A percentile compares a stretch with the other conserved stretches of the same genome.
Evolutionary conservation across 306 rosid genomes (phyloP).

Genomic region (Gastrolobium villosum): DNA sequence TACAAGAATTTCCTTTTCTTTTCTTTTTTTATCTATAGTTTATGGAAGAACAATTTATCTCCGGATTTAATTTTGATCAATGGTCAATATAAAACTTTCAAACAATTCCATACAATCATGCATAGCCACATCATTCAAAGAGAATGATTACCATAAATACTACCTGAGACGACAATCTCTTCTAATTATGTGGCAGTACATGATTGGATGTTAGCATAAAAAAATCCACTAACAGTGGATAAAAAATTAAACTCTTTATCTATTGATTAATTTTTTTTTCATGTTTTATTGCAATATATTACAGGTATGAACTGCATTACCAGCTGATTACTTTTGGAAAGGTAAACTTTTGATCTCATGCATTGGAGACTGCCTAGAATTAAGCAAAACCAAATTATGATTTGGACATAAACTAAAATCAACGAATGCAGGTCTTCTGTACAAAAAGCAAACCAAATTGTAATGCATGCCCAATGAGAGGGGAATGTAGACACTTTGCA

Average conservation of each 20-base stretch:
- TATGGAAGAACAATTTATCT: slow-evolving; percentile 4
- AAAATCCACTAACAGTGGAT: slow-evolving; percentile 8
- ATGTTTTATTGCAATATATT: slow-evolving; percentile 41
- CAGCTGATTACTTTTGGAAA: slow-evolving; percentile 98
- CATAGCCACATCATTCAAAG: slow-evolving; percentile 31
- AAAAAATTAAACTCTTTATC: slow-evolving; percentile 4
- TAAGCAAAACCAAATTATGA: slow-evolving; percentile 47
- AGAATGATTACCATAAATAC: slow-evolving; percentile 26
- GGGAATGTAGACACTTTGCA: slow-evolving; percentile 95
- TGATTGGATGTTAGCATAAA: slow-evolving; percentile 10
- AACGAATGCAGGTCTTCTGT: slow-evolving; percentile 82
- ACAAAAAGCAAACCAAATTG: slow-evolving; percentile 93
- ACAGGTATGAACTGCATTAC: slow-evolving; percentile 92
- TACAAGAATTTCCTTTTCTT: neutral
- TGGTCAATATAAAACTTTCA: neutral
- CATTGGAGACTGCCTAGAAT: slow-evolving; percentile 22
- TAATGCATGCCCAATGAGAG: slow-evolving; percentile 96
- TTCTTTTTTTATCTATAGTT: neutral
- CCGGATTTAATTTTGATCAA: slow-evolving; percentile 11
- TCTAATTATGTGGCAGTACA: slow-evolving; percentile 23
- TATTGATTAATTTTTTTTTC: slow-evolving; percentile 24
- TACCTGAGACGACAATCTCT: neutral
- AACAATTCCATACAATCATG: slow-evolving; percentile 10
- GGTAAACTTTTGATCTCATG: slow-evolving; percentile 55
- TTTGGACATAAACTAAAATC: slow-evolving; percentile 37